Percentiles rank a stretch among this genome's conserved stretches.
These are phyloP conservation scores for Helichrysum umbraculigerum DNA, from an alignment of 129 eudicot species.

Conservation along the genomic window DNA sequence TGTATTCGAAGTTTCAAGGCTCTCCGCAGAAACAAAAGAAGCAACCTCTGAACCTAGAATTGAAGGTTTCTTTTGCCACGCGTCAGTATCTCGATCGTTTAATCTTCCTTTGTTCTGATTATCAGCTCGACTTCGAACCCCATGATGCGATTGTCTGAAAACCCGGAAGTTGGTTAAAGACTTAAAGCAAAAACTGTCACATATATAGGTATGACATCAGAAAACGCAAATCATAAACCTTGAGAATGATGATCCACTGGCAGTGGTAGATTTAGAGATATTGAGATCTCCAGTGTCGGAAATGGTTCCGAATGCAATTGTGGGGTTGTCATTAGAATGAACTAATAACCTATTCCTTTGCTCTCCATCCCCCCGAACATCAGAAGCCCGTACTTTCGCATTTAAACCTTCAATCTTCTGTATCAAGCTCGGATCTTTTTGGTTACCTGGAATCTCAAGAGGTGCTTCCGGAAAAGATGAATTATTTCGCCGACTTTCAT, in stretches of 20 bases:
- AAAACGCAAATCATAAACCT: conserved; percentile 56
- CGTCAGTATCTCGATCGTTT: conserved; percentile 56
- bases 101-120: conserved; percentile 56
- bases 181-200: background rate
- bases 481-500: conserved; percentile 41
- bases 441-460: conserved; percentile 32
- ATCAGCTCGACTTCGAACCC: conserved; percentile 46
- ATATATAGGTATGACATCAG: conserved; percentile 5
- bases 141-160: conserved; percentile 58
- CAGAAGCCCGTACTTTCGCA: conserved; percentile 72
- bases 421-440: conserved; percentile 64
- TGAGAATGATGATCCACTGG: conserved; percentile 28
- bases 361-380: conserved; percentile 48
- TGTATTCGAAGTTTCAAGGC: conserved; percentile 25
- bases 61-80: conserved; percentile 57
- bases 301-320: conserved; percentile 36
- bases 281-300: conserved; percentile 35
- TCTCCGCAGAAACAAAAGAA: conserved; percentile 25
- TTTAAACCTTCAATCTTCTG: conserved; percentile 83
- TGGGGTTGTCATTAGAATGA: conserved; percentile 31
- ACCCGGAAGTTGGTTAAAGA: conserved; percentile 4
- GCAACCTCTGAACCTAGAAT: conserved; percentile 33
- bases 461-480: conserved; percentile 35
- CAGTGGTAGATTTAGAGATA: conserved; percentile 6
- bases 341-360: conserved; percentile 37